A percentile compares a stretch with the other conserved stretches of the same genome.
phyloP scores from a whole-genome alignment of 805 yeast species.

The Candida tammaniensis region DNA sequence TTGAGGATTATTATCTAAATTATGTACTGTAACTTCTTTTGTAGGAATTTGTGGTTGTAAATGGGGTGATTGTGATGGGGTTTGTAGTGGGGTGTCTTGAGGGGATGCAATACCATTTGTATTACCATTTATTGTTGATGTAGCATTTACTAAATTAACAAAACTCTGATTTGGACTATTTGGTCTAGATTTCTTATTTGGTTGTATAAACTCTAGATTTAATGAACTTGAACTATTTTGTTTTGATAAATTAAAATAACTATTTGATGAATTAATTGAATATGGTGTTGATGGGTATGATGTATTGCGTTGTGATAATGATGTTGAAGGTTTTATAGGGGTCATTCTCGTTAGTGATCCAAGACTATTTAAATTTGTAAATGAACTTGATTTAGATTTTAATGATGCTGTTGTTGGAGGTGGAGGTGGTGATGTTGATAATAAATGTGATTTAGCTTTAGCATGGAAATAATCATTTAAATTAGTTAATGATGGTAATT shows the following conservation, averaged over 20 bases:
- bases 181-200: conserved; percentile 44
- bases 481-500: conserved; percentile 26
- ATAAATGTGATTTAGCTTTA: conserved; percentile 11
- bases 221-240: conserved; percentile 30
- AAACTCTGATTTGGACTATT: conserved; percentile 36
- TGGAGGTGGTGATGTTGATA: conserved; percentile 6
- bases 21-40: conserved; percentile 15
- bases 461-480: conserved; percentile 33
- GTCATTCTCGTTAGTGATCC: conserved; percentile 39
- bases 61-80: conserved; percentile 50
- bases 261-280: conserved; percentile 12
- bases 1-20: conserved; percentile 6
- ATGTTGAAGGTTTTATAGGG: conserved; percentile 30
- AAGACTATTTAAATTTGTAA: conserved; percentile 17
- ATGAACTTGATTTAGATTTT: conserved; percentile 9
- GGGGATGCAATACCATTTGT: conserved; percentile 26
- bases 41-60: conserved; percentile 21
- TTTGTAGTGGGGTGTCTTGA: conserved; percentile 48
- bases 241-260: conserved; percentile 17
- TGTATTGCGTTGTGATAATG: conserved; percentile 6
- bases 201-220: conserved; percentile 35
- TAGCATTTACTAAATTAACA: conserved; percentile 1
- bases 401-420: conserved; percentile 4
- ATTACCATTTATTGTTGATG: conserved; percentile 1
- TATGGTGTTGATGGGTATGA: conserved; percentile 22